A percentile compares a stretch with the other conserved stretches of the same genome.
Conservation (phyloP, 805 yeast genomes). For the Metschnikowia lachancei region DNA sequence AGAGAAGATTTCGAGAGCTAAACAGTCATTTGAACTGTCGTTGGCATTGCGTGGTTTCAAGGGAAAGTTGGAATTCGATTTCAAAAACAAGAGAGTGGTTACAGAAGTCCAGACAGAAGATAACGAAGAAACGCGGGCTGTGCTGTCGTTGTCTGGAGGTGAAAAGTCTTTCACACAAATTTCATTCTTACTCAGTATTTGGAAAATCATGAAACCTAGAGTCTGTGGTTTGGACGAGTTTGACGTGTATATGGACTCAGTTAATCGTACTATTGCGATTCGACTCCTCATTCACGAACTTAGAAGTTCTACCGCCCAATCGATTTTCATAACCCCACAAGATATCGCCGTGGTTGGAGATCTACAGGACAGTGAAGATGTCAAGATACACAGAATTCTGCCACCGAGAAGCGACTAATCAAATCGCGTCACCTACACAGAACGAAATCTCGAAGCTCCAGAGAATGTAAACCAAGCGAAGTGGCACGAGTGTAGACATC, state of each 20-base stretch:
- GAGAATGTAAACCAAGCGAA: slow-evolving; percentile 1
- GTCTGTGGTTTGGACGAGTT: slow-evolving; percentile 92
- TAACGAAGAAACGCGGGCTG: slow-evolving; percentile 59
- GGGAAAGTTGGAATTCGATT: slow-evolving; percentile 69
- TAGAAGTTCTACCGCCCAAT: slow-evolving; percentile 66
- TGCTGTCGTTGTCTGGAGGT: slow-evolving; percentile 90
- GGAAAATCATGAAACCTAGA: slow-evolving; percentile 89
- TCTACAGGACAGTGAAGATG: slow-evolving; percentile 45
- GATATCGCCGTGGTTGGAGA: slow-evolving; percentile 75
- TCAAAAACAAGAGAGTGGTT: slow-evolving; percentile 46
- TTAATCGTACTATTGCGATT: slow-evolving; percentile 79
- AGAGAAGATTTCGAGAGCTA: slow-evolving; percentile 32
- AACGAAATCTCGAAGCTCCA: not conserved
- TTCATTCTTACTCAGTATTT: slow-evolving; percentile 79
- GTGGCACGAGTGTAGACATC: slow-evolving; percentile 1
- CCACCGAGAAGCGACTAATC: slow-evolving; percentile 32
- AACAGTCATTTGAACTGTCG: slow-evolving; percentile 52
- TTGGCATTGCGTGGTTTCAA: slow-evolving; percentile 65
- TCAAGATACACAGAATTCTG: slow-evolving; percentile 60
- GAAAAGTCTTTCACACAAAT: slow-evolving; percentile 94
- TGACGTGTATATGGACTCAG: slow-evolving; percentile 96
- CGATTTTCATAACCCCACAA: slow-evolving; percentile 92
- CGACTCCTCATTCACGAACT: slow-evolving; percentile 69
- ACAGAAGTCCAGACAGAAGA: slow-evolving; percentile 62
- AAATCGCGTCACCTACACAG: not conserved